Conservation (phyloP, 83 land plant genomes). For the Picea abies region DNA sequence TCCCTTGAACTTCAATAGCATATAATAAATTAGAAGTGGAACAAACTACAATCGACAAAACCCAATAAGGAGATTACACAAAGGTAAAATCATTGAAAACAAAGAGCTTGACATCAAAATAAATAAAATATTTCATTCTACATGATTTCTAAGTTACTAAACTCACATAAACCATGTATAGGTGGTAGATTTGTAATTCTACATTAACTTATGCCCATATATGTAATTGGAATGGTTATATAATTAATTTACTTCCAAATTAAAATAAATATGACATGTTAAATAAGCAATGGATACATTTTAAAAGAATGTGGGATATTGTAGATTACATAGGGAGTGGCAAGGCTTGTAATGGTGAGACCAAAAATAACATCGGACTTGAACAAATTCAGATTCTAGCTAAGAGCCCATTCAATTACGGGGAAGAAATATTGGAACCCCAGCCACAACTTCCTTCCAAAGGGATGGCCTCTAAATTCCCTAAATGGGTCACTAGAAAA, state of each 20-base stretch:
- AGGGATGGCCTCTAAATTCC: conserved; percentile 61
- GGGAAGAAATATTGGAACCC: conserved; percentile 77
- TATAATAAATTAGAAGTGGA: too few relatives aligned
- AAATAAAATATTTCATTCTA: too few relatives aligned
- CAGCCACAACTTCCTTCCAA: conserved; percentile 35
- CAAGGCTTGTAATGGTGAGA: conserved; percentile 90
- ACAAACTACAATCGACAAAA: too few relatives aligned
- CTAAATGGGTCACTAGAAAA: conserved; percentile 85
- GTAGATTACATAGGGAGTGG: conserved; percentile 76
- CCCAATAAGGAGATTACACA: too few relatives aligned
- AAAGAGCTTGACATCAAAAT: too few relatives aligned
- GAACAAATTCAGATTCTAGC: conserved; percentile 47
- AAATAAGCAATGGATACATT: neutral
- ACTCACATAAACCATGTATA: too few relatives aligned
- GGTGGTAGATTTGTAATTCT: too few relatives aligned
- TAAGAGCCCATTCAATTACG: conserved; percentile 65
- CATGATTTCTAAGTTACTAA: too few relatives aligned
- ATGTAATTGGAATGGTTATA: too few relatives aligned
- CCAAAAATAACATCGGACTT: conserved; percentile 75
- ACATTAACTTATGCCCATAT: too few relatives aligned
- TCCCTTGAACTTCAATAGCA: too few relatives aligned
- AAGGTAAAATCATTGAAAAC: too few relatives aligned
- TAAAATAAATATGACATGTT: neutral
- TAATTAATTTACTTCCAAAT: neutral
- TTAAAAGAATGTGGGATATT: neutral